phyloP scores from a whole-genome alignment of 306 rosid genomes.

The Vigna hirtella region DNA sequence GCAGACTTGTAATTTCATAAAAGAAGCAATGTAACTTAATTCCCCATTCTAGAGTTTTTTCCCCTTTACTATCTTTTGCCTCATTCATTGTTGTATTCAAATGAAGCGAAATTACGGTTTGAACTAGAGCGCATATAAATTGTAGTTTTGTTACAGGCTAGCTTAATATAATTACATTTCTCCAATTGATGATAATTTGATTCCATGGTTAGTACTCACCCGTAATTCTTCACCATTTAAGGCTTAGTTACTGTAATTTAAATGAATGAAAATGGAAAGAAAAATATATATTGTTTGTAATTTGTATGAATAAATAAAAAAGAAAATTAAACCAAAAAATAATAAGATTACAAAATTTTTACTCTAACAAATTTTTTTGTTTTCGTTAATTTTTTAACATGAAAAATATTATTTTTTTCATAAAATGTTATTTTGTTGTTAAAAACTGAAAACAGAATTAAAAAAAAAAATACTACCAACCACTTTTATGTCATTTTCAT shows the following conservation, averaged over 20 bases:
- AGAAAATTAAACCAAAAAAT: too few species aligned
- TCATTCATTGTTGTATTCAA: slow-evolving; percentile 28
- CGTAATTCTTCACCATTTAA: neutral
- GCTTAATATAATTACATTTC: neutral
- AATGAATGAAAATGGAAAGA: too few species aligned
- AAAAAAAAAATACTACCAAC: too few species aligned
- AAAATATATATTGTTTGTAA: too few species aligned
- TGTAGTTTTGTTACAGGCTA: slow-evolving; percentile 16
- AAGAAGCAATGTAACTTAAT: slow-evolving; percentile 42
- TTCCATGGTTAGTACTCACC: neutral
- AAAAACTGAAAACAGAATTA: too few species aligned
- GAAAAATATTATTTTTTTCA: too few species aligned
- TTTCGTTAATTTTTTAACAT: too few species aligned
- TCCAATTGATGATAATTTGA: neutral
- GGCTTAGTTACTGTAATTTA: neutral
- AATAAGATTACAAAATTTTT: too few species aligned
- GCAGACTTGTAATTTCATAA: slow-evolving; percentile 62
- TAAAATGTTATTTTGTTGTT: too few species aligned
- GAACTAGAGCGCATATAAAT: slow-evolving; percentile 23
- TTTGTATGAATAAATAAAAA: too few species aligned
- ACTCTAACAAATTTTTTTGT: too few species aligned
- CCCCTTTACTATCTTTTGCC: slow-evolving; percentile 8
- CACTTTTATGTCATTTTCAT: too few species aligned
- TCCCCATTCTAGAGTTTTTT: slow-evolving; percentile 5
- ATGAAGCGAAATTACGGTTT: slow-evolving; percentile 38